phyloP scores from a whole-genome alignment of 2,329 filamentous ascomycete species.

The Lachnellula hyalina region DNA sequence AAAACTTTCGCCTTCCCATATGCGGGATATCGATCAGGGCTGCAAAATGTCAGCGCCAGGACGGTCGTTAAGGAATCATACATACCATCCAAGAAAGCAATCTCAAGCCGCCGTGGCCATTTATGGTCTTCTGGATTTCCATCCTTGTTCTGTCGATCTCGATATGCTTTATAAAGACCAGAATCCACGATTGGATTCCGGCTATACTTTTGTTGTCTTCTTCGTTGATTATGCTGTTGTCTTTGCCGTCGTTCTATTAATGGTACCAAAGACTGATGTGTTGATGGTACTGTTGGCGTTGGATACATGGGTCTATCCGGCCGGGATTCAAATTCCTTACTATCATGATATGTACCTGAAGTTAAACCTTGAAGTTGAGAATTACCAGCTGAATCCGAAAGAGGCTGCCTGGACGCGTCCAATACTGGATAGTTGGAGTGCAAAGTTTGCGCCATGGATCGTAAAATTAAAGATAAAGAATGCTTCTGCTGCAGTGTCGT shows the following conservation, averaged over 20 bases:
- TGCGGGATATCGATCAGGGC: conserved; percentile 60
- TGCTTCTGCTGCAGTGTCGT: conserved; percentile 21
- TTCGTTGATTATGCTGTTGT: conserved; percentile 29
- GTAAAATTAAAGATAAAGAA: conserved; percentile 22
- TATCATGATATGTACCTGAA: conserved; percentile 24
- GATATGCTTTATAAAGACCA: conserved; percentile 60
- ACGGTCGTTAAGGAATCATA: neutral
- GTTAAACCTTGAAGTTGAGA: conserved; percentile 26
- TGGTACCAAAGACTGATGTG: conserved; percentile 15
- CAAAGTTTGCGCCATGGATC: conserved; percentile 27
- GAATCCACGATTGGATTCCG: conserved; percentile 58
- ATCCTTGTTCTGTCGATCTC: conserved; percentile 59
- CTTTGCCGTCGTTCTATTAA: conserved; percentile 29
- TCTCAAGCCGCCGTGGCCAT: conserved; percentile 58
- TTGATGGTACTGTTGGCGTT: conserved; percentile 25
- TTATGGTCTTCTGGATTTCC: conserved; percentile 53
- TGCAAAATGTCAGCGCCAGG: conserved; percentile 31
- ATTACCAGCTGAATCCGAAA: conserved; percentile 29
- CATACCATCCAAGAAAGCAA: conserved; percentile 63
- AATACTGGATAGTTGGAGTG: conserved; percentile 18
- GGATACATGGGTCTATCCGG: conserved; percentile 22
- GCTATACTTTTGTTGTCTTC: conserved; percentile 27
- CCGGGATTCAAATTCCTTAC: conserved; percentile 20
- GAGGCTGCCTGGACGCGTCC: conserved; percentile 22
- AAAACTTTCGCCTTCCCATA: conserved; percentile 63